Evolutionary conservation across 345 rosid species (phyloP).

Genomic region (Aegle marmelos): DNA sequence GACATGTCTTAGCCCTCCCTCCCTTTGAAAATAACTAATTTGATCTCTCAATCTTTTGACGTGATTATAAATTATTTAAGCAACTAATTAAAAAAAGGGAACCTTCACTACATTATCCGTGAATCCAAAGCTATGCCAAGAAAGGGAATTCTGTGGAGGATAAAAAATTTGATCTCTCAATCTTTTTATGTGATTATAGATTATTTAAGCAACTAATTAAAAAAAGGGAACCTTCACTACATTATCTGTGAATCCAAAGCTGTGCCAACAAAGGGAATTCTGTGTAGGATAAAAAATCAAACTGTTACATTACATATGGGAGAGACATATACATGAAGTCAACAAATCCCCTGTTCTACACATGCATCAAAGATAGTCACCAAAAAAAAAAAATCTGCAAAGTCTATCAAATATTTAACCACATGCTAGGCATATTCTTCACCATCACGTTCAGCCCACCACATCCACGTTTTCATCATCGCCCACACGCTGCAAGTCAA

Average conservation of each 20-base stretch:
- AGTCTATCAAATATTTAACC: neutral
- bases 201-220: too few relatives aligned
- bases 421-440: neutral
- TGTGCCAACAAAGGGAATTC: neutral
- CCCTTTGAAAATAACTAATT: too few relatives aligned
- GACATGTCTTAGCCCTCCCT: too few relatives aligned
- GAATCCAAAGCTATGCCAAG: too few relatives aligned
- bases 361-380: neutral
- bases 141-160: neutral
- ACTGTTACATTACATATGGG: neutral
- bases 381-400: neutral
- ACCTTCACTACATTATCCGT: too few relatives aligned
- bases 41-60: too few relatives aligned
- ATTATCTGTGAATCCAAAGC: too few relatives aligned
- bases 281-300: neutral
- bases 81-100: too few relatives aligned
- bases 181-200: too few relatives aligned
- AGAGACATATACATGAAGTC: neutral
- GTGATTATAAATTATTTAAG: too few relatives aligned
- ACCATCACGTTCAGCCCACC: slow-evolving; percentile 32
- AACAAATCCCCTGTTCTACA: neutral
- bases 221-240: too few relatives aligned
- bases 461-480: slow-evolving; percentile 40
- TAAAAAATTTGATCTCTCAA: neutral
- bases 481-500: slow-evolving; percentile 39